Percentiles rank a stretch among this genome's conserved stretches.
phyloP scores from a whole-genome alignment of 2,329 filamentous ascomycete species.

The Pseudogymnoascus sp. region DNA sequence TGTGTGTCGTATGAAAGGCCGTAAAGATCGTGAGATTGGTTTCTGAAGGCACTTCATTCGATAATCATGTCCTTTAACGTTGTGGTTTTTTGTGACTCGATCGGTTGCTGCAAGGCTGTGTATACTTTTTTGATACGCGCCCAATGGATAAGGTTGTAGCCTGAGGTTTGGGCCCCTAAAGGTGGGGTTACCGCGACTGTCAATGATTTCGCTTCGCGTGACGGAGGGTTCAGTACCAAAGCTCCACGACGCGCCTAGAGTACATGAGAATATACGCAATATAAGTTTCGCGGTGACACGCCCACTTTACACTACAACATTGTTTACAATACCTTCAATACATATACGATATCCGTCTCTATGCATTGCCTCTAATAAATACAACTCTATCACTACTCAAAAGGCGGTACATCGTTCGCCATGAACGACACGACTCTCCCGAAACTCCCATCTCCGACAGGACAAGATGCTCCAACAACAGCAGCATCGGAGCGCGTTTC shows the following conservation, averaged over 20 bases:
- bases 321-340: not conserved
- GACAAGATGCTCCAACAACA: conserved; percentile 13
- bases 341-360: conserved; percentile 1
- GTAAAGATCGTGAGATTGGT: conserved; percentile 6
- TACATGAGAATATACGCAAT: conserved; percentile 7
- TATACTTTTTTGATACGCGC: not conserved
- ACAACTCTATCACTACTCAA: not conserved
- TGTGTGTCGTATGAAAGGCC: conserved; percentile 6
- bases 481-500: conserved; percentile 16
- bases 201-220: conserved; percentile 7
- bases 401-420: conserved; percentile 10
- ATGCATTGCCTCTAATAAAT: conserved; percentile 6
- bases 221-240: conserved; percentile 2
- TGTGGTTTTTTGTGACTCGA: not conserved
- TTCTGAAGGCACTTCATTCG: conserved; percentile 4
- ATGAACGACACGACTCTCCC: conserved; percentile 30
- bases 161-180: conserved; percentile 8
- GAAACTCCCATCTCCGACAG: conserved; percentile 21
- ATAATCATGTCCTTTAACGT: not conserved
- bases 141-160: conserved; percentile 6
- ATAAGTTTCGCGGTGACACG: not conserved
- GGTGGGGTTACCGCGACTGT: conserved; percentile 6
- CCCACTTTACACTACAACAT: not conserved
- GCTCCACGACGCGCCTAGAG: conserved; percentile 6
- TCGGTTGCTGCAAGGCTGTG: not conserved